Evolutionary conservation across 2,329 filamentous ascomycete species (phyloP).

Genomic region (Alternaria angustiovoidea): DNA sequence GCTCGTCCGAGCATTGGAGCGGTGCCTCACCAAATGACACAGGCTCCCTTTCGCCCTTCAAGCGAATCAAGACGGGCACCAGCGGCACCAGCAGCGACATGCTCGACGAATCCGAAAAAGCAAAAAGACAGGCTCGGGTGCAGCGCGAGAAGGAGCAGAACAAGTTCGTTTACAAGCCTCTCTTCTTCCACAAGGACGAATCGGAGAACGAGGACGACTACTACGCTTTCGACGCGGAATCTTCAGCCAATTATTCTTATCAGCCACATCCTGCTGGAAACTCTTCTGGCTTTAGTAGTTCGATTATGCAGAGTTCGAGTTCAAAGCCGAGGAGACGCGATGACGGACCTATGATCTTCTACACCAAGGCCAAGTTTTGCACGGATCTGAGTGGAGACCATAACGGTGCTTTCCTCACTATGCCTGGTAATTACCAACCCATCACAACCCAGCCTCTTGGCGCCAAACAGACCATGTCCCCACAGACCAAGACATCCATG

Average conservation of each 20-base stretch:
- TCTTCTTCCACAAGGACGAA: conserved; percentile 58
- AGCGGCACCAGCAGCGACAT: conserved; percentile 32
- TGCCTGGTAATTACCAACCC: conserved; percentile 39
- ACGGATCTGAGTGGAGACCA: conserved; percentile 78
- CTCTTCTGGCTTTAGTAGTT: conserved; percentile 56
- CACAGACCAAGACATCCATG: conserved; percentile 8
- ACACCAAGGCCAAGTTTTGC: conserved; percentile 80
- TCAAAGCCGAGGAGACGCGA: conserved; percentile 62
- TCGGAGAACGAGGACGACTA: conserved; percentile 51
- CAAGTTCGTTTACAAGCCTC: conserved; percentile 56
- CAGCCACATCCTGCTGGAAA: conserved; percentile 41
- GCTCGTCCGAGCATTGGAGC: conserved; percentile 53
- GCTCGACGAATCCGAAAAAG: conserved; percentile 25
- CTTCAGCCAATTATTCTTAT: conserved; percentile 39
- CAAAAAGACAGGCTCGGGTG: conserved; percentile 25
- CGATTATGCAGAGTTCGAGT: conserved; percentile 56
- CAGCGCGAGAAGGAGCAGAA: conserved; percentile 38
- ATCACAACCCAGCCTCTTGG: conserved; percentile 48
- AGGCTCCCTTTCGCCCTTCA: conserved; percentile 38
- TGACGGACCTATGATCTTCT: conserved; percentile 83
- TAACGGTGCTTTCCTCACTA: conserved; percentile 25
- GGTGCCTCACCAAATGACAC: conserved; percentile 60
- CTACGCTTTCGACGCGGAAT: conserved; percentile 44
- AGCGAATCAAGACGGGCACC: conserved; percentile 31
- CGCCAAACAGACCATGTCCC: not conserved